Conservation (phyloP, 1,139 yeast genomes). For the Hansenula lynferdii region DNA sequence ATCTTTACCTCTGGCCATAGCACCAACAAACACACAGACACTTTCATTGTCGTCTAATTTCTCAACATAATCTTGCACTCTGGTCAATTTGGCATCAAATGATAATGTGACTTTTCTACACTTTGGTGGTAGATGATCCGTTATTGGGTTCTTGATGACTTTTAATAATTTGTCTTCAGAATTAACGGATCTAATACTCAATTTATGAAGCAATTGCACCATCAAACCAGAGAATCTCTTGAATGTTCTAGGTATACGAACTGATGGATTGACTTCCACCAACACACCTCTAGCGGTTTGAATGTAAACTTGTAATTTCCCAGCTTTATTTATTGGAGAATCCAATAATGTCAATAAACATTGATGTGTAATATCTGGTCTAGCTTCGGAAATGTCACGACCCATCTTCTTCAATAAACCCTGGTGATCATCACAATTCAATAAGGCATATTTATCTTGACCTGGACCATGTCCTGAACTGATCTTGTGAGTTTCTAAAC, state of each 20-base stretch:
- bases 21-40: slow-evolving; percentile 96
- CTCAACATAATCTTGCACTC: slow-evolving; percentile 84
- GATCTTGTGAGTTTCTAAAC: slow-evolving; percentile 90
- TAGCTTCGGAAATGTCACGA: slow-evolving; percentile 93
- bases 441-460: slow-evolving; percentile 87
- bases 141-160: slow-evolving; percentile 94
- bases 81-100: slow-evolving; percentile 84
- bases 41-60: slow-evolving; percentile 86
- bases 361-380: slow-evolving; percentile 97
- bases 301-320: slow-evolving; percentile 91
- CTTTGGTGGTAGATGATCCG: slow-evolving; percentile 94
- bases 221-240: slow-evolving; percentile 95
- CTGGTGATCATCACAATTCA: slow-evolving; percentile 98
- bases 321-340: slow-evolving; percentile 96
- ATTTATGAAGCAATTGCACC: slow-evolving; percentile 92
- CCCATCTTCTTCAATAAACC: slow-evolving; percentile 94
- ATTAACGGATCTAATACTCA: slow-evolving; percentile 90
- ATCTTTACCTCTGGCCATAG: slow-evolving; percentile 98
- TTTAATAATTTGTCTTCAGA: slow-evolving; percentile 90
- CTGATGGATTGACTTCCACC: slow-evolving; percentile 93
- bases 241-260: slow-evolving; percentile 96
- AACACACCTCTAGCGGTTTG: slow-evolving; percentile 94
- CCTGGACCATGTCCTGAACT: slow-evolving; percentile 62
- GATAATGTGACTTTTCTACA: slow-evolving; percentile 92
- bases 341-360: slow-evolving; percentile 90